Evolutionary conservation across 2,329 filamentous ascomycete genomes (phyloP).

Genomic region (Lasiodiplodia citricola): DNA sequence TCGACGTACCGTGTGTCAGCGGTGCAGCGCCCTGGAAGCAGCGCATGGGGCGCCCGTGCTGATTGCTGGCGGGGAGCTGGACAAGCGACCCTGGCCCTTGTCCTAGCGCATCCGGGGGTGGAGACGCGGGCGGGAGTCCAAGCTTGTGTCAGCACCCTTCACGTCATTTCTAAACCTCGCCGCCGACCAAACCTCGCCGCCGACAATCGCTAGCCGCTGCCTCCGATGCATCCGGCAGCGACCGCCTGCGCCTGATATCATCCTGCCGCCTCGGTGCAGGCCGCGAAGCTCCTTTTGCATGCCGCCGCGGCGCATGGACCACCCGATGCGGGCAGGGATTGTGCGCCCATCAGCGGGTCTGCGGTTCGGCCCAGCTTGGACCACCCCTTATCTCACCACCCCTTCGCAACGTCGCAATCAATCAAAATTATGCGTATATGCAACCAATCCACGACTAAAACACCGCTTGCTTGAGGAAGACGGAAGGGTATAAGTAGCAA

Average conservation of each 20-base stretch:
- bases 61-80: background rate
- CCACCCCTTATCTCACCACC: background rate
- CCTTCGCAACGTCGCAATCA: background rate
- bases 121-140: conserved; percentile 20
- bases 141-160: conserved; percentile 1
- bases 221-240: background rate
- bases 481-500: conserved; percentile 25
- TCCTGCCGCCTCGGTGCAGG: background rate
- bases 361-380: background rate
- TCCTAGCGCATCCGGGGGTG: conserved; percentile 16
- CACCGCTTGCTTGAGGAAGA: conserved; percentile 24
- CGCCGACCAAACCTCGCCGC: too few relatives aligned
- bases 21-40: too few relatives aligned
- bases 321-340: background rate
- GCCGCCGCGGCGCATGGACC: background rate
- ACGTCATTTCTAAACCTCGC: background rate
- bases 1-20: background rate
- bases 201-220: background rate
- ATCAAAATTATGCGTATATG: conserved; percentile 17
- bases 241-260: background rate
- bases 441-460: background rate
- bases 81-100: background rate
- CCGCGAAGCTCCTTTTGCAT: background rate
- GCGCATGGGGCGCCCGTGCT: too few relatives aligned
- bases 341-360: conserved; percentile 2